Percentiles rank a stretch among this genome's conserved stretches.
Evolutionary conservation across 345 rosid species (phyloP).

Genomic region (Erodium maritimum): DNA sequence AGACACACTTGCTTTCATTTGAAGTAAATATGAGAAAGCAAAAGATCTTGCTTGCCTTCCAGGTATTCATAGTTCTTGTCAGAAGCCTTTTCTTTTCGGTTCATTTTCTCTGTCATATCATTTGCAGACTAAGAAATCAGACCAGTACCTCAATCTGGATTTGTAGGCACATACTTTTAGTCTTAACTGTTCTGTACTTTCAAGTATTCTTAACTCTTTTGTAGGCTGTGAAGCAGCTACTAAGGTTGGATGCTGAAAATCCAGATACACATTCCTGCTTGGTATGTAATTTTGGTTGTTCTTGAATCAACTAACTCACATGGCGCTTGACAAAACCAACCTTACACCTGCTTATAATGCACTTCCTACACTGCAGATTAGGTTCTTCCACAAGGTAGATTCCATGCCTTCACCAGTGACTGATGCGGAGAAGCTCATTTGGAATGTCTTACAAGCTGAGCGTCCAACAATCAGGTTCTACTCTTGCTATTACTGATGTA

Average conservation of each 20-base stretch:
- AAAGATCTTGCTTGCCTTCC: slow-evolving; percentile 81
- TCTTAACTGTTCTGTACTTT: too few relatives aligned
- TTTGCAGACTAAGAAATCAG: too few relatives aligned
- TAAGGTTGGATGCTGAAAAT: slow-evolving; percentile 70
- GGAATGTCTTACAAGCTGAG: slow-evolving; percentile 88
- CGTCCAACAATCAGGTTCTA: slow-evolving; percentile 70
- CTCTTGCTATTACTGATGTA: background rate
- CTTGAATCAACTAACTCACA: background rate
- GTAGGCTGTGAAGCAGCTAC: slow-evolving; percentile 84
- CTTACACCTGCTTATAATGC: background rate
- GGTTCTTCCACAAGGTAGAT: slow-evolving; percentile 64
- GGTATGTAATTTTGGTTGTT: slow-evolving; percentile 31
- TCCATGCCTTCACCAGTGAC: slow-evolving; percentile 53
- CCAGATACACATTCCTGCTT: slow-evolving; percentile 84
- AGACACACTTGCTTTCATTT: slow-evolving; percentile 91
- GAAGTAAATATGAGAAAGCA: slow-evolving; percentile 92
- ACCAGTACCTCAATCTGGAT: too few relatives aligned
- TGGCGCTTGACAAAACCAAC: background rate
- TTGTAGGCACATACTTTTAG: too few relatives aligned
- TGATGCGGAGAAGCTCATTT: slow-evolving; percentile 67
- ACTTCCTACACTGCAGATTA: slow-evolving; percentile 39
- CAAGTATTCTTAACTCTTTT: too few relatives aligned
- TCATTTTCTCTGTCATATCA: too few relatives aligned
- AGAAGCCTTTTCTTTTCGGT: too few relatives aligned
- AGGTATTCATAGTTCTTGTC: slow-evolving; percentile 33